These are phyloP conservation scores for Salix purpurea DNA, from an alignment of 345 rosid genomes.

Conservation along the genomic window DNA sequence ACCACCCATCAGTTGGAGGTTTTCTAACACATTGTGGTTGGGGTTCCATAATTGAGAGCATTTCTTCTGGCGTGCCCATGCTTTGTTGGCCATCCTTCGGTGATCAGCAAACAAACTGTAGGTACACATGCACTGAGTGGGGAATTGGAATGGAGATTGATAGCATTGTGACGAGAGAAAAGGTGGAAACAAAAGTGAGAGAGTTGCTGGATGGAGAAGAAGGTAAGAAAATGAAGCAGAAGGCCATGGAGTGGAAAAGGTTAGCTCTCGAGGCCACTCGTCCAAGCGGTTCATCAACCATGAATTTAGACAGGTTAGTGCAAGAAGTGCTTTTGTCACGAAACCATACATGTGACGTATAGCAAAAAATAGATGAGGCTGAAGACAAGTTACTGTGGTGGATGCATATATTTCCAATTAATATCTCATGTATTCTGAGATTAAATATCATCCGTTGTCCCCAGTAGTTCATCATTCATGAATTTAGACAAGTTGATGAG, in stretches of 20 bases:
- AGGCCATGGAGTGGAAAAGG: neutral
- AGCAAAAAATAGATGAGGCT: too few relatives aligned
- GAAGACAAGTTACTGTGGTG: too few relatives aligned
- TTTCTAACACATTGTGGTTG: neutral
- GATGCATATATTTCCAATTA: too few relatives aligned
- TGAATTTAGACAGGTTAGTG: neutral
- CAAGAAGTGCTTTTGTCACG: neutral
- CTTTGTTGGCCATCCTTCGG: too few relatives aligned
- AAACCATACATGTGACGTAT: too few relatives aligned
- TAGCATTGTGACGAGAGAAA: neutral
- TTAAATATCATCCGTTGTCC: neutral
- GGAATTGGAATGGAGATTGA: neutral
- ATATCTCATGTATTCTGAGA: too few relatives aligned
- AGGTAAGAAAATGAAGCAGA: neutral
- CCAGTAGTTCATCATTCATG: neutral
- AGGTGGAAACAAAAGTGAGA: neutral
- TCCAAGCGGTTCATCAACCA: neutral
- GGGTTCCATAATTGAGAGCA: too few relatives aligned
- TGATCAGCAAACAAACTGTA: too few relatives aligned
- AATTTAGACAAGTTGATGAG: neutral
- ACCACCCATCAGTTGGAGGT: neutral
- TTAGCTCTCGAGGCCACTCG: neutral
- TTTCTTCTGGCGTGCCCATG: too few relatives aligned
- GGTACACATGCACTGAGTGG: too few relatives aligned
- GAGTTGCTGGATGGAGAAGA: neutral